Evolutionary conservation across 2,329 filamentous ascomycete species (phyloP).

Genomic region (Nannizzia gypsea): DNA sequence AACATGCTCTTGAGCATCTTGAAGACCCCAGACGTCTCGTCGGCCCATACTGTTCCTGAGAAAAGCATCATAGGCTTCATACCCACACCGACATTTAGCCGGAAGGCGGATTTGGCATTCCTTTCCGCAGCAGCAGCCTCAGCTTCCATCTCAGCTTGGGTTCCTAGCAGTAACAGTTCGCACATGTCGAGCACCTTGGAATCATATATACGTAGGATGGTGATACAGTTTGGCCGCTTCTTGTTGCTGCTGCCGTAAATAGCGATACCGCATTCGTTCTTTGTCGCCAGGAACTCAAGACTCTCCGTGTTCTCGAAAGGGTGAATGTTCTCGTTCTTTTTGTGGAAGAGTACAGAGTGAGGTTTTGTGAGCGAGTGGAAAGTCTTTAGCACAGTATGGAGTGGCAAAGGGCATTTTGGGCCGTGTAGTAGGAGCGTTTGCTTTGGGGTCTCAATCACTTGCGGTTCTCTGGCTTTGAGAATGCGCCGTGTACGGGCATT

Average conservation of each 20-base stretch:
- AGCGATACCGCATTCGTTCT: conserved; percentile 83
- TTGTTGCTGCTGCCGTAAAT: conserved; percentile 79
- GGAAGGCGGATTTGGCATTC: conserved; percentile 35
- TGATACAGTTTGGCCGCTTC: conserved; percentile 88
- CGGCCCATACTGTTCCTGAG: conserved; percentile 76
- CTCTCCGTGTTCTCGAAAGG: conserved; percentile 84
- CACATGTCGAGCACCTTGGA: conserved; percentile 90
- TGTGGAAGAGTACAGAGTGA: conserved; percentile 79
- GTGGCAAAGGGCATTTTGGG: conserved; percentile 68
- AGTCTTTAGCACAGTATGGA: conserved; percentile 74
- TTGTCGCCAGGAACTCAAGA: conserved; percentile 89
- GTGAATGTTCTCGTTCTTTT: conserved; percentile 83
- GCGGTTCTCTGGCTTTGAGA: conserved; percentile 84
- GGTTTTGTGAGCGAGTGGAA: conserved; percentile 76
- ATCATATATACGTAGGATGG: conserved; percentile 68
- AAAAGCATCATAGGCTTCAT: conserved; percentile 88
- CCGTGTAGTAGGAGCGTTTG: conserved; percentile 80
- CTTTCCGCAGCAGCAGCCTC: conserved; percentile 50
- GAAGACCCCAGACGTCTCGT: conserved; percentile 64
- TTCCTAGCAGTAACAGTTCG: conserved; percentile 70
- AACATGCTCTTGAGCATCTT: conserved; percentile 78
- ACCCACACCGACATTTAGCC: conserved; percentile 55
- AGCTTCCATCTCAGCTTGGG: conserved; percentile 52
- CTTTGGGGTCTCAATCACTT: conserved; percentile 80
- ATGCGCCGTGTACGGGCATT: conserved; percentile 89